Conservation (phyloP, 2,329 filamentous ascomycete species). For the Phaeosphaeriaceae sp. region DNA sequence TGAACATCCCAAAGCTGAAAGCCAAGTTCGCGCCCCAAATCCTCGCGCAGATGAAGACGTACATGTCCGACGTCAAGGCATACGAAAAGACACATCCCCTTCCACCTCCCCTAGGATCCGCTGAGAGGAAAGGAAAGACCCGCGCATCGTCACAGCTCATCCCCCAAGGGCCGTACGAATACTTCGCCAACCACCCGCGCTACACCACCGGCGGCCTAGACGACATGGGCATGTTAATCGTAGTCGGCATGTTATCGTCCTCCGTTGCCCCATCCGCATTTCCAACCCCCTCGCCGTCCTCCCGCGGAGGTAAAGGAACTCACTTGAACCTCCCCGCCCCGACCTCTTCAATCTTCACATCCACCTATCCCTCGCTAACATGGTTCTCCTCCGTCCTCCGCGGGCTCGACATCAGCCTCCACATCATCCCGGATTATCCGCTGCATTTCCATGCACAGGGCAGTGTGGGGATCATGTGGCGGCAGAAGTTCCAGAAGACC, state of each 20-base stretch:
- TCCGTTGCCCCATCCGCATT: constrained; percentile 3
- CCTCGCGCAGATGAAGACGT: constrained; percentile 16
- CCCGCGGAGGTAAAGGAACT: not conserved
- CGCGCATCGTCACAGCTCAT: not conserved
- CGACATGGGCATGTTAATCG: not conserved
- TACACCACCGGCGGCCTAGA: not conserved
- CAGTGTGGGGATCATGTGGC: constrained; percentile 17
- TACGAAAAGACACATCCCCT: not conserved
- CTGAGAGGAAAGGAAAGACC: not conserved
- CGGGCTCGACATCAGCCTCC: constrained; percentile 24
- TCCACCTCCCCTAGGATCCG: not conserved
- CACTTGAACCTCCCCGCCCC: constrained; percentile 25
- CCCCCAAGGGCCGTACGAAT: not conserved
- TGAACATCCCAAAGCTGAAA: constrained; percentile 8
- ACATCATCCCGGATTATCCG: constrained; percentile 13
- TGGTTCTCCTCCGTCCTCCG: constrained; percentile 24
- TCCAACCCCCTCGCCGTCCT: not conserved
- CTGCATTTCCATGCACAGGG: not conserved
- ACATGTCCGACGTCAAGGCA: constrained; percentile 14
- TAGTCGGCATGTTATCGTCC: not conserved
- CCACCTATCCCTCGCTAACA: constrained; percentile 9
- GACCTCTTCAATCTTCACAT: constrained; percentile 9
- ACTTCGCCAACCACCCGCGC: not conserved
- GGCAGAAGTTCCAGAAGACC: constrained; percentile 28
- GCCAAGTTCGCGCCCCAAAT: constrained; percentile 4